Base-by-base conservation (phyloP, 2,329 filamentous ascomycete species). In the Alternaria burnsii region DNA sequence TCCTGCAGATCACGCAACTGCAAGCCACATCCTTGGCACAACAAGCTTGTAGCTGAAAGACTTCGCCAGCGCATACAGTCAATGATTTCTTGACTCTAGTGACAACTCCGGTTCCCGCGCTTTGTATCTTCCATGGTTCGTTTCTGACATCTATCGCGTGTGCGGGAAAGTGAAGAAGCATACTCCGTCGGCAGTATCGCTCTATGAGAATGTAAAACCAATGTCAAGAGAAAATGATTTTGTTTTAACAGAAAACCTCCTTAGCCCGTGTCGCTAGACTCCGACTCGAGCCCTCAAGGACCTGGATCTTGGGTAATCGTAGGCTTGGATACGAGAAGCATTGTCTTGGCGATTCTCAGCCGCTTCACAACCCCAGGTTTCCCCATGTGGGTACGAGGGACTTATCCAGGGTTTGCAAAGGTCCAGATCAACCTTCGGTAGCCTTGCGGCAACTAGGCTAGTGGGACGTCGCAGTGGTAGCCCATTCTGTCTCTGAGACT, bases 321-420 rank as follows among this genome's bases (percentile, higher is more conserved):
- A 34, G 18, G 55, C 44, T 24, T 43, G 47, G 52, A 38, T 50
- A 51, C 43, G 38, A 52, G 38, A 34, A 55, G 26, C 40, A n/a
- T 48, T 3, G 46, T 38, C 47, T 61, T 52, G 52, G 55, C 55
- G 42, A 38, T 40, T 43, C 50, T 61, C 62, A 57, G 59, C 66
- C 61, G 57, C 55, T 63, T 50, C 53, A 50, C 47, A 48, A 44
- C 59, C 46, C 43, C 16, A 36, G 36, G 42, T 41, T 56, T 28
- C 18, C 43, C 30, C 22, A 55, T 51, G 30, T 47, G 28, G 52
- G 38, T 55, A 50, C 16, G 38, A 51, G 32, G 18, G n/a, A 44
- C 26, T 32, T 14, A 30, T 20, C 10, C 18, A 38, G 52, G 22
- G 48, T 52, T 50, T 50, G 43, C 58, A 55, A 52, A 52, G 55